Evolutionary conservation across 305 asterid genomes (phyloP), one percentile per base, ranked within the genome.

Genomic region (Plantago rigida): DNA sequence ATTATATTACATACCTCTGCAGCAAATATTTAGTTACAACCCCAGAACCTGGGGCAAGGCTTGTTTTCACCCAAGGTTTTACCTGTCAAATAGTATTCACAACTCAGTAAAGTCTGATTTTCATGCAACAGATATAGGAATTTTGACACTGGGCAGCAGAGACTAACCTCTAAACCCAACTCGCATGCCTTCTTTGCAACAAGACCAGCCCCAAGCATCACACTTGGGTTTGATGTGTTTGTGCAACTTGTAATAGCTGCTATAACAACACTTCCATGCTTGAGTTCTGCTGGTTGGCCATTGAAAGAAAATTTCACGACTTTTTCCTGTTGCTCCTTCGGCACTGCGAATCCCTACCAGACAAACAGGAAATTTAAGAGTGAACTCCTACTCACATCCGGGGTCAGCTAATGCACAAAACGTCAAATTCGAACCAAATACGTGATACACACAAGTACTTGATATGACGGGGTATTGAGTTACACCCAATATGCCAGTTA

Each of bases 201-300:
- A 60, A 87, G 88, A 64, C 85, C 95, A 65, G 95, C 95, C 67
- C 95, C 95, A 75, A 87, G 90, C 95, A 87, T 87, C 71, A 87
- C 94, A 74, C 90, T 87, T 63, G 95, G 95, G 78, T 87, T 87
- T 52, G 95, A 87, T 47, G 95, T 87, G 74, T 87, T 87, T 55
- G 94, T 87, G 73, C 95, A 87, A 51, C 95, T 87, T 51, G 95
- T 87, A 60, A 87, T 82, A 63, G 94, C 94, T 50, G 95, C 95
- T 42, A 87, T 87, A 47, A 87, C 95, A 68, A 87, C 86, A 69
- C 94, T 87, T 60, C 95, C 94, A 72, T 87, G 83, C 82, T 68
- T 84, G 56, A 87, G 86, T 76, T 84, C 90, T 46, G 86, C 87
- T 64, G 87, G 82, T 69, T 82, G 84, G 14, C 84, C 87, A 45